Evolutionary conservation across 345 rosid genomes (phyloP).

Genomic region (Cardiospermum halicacabum): DNA sequence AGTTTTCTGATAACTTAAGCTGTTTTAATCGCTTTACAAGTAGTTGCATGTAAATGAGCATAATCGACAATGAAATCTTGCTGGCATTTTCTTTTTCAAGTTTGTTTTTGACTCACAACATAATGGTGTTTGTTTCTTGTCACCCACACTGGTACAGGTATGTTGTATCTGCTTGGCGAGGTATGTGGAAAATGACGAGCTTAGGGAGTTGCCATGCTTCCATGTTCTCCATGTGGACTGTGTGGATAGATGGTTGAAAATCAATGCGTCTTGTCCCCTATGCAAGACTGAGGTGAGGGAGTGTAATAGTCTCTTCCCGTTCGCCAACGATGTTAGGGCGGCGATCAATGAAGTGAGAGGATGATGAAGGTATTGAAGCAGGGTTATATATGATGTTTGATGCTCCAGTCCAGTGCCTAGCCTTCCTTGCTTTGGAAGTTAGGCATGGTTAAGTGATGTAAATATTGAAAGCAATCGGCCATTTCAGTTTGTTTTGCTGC

Average conservation of each 20-base stretch:
- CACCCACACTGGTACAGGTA: conserved; percentile 30
- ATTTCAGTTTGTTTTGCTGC: conserved; percentile 1
- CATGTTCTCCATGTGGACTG: conserved; percentile 71
- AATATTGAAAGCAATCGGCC: background rate
- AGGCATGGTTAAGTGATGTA: background rate
- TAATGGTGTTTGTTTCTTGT: background rate
- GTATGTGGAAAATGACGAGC: conserved; percentile 56
- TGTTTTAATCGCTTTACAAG: background rate
- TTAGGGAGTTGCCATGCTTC: conserved; percentile 61
- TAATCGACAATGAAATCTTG: background rate
- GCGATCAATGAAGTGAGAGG: conserved; percentile 7
- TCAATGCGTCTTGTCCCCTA: conserved; percentile 74
- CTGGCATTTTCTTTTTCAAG: background rate
- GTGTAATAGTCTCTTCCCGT: conserved; percentile 25
- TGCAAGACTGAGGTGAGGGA: conserved; percentile 64
- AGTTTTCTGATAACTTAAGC: background rate
- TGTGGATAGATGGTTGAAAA: conserved; percentile 74
- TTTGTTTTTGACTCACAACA: background rate
- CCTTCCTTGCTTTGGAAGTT: background rate
- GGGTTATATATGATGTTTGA: background rate
- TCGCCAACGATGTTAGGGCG: conserved; percentile 17
- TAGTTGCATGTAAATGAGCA: background rate
- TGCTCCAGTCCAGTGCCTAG: background rate
- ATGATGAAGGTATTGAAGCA: background rate
- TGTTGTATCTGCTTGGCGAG: conserved; percentile 72